phyloP scores from a whole-genome alignment of 2,329 filamentous ascomycete genomes.

The Bipolaris oryzae region DNA sequence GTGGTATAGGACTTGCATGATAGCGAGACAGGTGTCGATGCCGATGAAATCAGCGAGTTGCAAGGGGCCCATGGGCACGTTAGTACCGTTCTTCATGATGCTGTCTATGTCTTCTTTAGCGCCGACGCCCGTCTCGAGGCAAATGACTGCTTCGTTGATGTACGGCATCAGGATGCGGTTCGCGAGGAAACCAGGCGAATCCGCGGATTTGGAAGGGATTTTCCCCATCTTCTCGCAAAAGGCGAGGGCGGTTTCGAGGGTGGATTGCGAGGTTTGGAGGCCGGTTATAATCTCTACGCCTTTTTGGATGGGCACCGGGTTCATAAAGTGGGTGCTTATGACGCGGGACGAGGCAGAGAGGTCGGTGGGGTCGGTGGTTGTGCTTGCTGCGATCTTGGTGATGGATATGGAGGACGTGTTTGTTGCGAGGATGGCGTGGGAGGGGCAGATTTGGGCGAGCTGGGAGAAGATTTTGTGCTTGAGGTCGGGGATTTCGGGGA shows the following conservation, averaged over 20 bases:
- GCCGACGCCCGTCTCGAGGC: slow-evolving; percentile 90
- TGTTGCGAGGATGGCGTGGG: slow-evolving; percentile 89
- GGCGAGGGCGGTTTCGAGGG: slow-evolving; percentile 78
- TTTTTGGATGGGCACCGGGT: slow-evolving; percentile 95
- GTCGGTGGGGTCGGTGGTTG: slow-evolving; percentile 77
- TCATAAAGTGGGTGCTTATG: slow-evolving; percentile 98
- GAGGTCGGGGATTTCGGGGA: slow-evolving; percentile 86
- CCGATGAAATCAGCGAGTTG: slow-evolving; percentile 96
- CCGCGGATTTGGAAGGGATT: slow-evolving; percentile 82
- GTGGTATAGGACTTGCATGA: slow-evolving; percentile 92
- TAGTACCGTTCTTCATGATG: slow-evolving; percentile 99
- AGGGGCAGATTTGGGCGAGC: slow-evolving; percentile 79
- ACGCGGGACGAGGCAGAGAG: slow-evolving; percentile 84
- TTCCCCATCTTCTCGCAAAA: slow-evolving; percentile 96
- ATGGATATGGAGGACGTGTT: slow-evolving; percentile 99
- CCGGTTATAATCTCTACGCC: slow-evolving; percentile 97
- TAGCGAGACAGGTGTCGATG: slow-evolving; percentile 91
- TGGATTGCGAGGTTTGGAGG: slow-evolving; percentile 84
- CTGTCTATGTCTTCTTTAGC: slow-evolving; percentile 89
- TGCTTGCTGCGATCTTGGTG: slow-evolving; percentile 90
- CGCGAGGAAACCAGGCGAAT: slow-evolving; percentile 91
- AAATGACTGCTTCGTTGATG: slow-evolving; percentile 97
- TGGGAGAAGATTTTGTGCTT: slow-evolving; percentile 87
- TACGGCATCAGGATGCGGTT: slow-evolving; percentile 99
- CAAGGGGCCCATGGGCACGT: slow-evolving; percentile 96